Conservation (phyloP, 768 basidiomycete genomes). For the Polyporus arcularius region DNA sequence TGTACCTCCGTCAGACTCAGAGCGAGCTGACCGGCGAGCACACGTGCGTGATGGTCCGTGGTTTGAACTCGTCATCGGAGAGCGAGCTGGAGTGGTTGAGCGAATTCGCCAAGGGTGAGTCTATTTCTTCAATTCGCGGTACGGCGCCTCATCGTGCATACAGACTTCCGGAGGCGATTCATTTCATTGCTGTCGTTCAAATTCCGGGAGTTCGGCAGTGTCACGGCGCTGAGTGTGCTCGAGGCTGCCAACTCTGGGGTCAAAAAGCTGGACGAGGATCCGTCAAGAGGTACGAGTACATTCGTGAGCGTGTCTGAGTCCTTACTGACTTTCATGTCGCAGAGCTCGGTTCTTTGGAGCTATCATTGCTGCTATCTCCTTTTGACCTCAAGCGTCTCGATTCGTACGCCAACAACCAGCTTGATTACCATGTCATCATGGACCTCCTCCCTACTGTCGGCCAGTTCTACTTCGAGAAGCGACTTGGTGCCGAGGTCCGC, state of each 20-base stretch:
- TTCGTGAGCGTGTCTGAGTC: neutral
- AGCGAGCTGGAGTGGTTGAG: constrained; percentile 78
- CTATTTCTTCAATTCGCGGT: neutral
- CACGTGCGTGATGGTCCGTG: constrained; percentile 92
- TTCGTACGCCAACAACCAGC: constrained; percentile 92
- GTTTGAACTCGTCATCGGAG: constrained; percentile 67
- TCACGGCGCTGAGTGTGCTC: constrained; percentile 83
- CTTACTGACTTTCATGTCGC: constrained; percentile 38
- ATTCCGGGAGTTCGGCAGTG: constrained; percentile 91
- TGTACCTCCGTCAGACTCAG: constrained; percentile 91
- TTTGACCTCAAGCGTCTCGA: constrained; percentile 96
- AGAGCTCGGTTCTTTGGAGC: constrained; percentile 52
- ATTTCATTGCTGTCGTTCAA: constrained; percentile 87
- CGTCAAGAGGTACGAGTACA: constrained; percentile 36
- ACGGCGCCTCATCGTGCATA: neutral
- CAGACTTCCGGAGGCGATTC: constrained; percentile 94
- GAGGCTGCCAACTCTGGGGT: constrained; percentile 76
- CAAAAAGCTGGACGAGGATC: constrained; percentile 45
- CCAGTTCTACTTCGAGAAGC: constrained; percentile 81
- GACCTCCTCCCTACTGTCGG: constrained; percentile 86
- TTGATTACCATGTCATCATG: constrained; percentile 95
- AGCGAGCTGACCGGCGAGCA: constrained; percentile 97
- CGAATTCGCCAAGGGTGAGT: constrained; percentile 83
- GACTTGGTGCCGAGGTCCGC: constrained; percentile 61
- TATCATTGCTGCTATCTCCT: constrained; percentile 71